Percentiles rank a stretch among this genome's conserved stretches.
Conservation (phyloP, 1,139 yeast species). For the Nematodospora anomalae region DNA sequence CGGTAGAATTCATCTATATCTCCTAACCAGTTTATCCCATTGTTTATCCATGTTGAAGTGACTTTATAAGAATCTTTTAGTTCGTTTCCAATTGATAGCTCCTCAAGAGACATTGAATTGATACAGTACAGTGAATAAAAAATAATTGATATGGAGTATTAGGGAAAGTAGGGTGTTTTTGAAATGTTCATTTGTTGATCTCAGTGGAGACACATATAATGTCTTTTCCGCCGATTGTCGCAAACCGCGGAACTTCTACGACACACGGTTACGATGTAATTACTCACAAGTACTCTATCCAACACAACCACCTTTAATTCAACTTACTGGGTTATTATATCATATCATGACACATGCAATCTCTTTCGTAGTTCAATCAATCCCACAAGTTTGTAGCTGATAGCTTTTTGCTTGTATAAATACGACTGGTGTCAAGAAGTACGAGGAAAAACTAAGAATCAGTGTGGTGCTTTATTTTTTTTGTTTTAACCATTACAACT, state of each 20-base stretch:
- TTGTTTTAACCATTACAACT: too few relatives aligned
- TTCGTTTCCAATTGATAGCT: conserved; percentile 60
- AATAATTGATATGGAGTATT: background rate
- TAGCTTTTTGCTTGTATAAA: too few relatives aligned
- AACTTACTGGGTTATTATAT: too few relatives aligned
- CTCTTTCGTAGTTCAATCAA: too few relatives aligned
- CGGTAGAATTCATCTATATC: conserved; percentile 83
- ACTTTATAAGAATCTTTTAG: conserved; percentile 75
- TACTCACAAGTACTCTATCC: too few relatives aligned
- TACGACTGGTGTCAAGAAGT: too few relatives aligned
- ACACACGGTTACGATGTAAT: conserved; percentile 1
- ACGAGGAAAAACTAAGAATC: too few relatives aligned
- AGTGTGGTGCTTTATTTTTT: too few relatives aligned
- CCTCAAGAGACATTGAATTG: conserved; percentile 20
- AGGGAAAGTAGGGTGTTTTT: background rate
- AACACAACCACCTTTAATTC: too few relatives aligned
- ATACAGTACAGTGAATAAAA: too few relatives aligned
- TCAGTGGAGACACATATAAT: background rate
- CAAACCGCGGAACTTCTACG: background rate
- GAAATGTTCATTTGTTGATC: conserved; percentile 1
- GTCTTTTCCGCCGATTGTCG: background rate
- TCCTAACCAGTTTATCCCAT: conserved; percentile 70
- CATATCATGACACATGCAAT: too few relatives aligned
- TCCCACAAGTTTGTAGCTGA: too few relatives aligned
- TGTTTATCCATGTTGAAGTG: conserved; percentile 73